Base-by-base conservation (phyloP, 345 rosid genomes). In the Populus tremula region DNA sequence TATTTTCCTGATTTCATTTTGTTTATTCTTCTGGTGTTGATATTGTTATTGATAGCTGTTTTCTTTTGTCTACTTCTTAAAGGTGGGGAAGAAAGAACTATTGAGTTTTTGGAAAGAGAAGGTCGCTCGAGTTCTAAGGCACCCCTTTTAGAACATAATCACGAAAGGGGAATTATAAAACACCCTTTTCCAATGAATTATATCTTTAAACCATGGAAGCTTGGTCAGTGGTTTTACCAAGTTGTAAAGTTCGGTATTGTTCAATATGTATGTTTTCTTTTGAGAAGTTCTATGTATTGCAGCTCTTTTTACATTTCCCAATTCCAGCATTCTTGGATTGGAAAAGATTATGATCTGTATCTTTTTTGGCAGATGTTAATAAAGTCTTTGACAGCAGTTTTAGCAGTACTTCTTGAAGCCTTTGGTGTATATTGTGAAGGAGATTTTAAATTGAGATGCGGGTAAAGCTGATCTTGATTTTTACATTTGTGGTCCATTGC, bases 191-290 rank as follows among this genome's bases (percentile, higher is more conserved):
- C 99, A 43, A 87, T 96, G 92, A 96, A 96, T 74, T 83, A 75
- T 36, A 5, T 96, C 80, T 72, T 93, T 25, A 91, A 87, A 82
- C 97, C 98, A 2, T 96, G 99, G 99, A 88, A 87, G 85, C 99
- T 92, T 79, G 93, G 98, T 81, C 93, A 74, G 80, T 89, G 98
- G 97, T 91, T 96, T 82, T 96, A 94, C 86, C 99, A 86, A 87
- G 94, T 94, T 81, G 88, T 94, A 82, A 96, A 96, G 89, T 84
- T 94, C 74, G 99, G 99, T 67, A 96, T 96, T 84, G 97, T 96
- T 80, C 99, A 94, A 90, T 96, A 96, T 83, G 99, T 94, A 92
- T 77, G 99, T 91, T 70, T 84, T 50, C 65, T 49, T 75, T 73
- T 68, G 39, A 27, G 67, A 77, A 78, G 70, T 80, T 77, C 50